Evolutionary conservation across 139 green algal species (phyloP), one percentile per base, ranked within the genome.

Genomic region (Raphidocelis subcapitata): DNA sequence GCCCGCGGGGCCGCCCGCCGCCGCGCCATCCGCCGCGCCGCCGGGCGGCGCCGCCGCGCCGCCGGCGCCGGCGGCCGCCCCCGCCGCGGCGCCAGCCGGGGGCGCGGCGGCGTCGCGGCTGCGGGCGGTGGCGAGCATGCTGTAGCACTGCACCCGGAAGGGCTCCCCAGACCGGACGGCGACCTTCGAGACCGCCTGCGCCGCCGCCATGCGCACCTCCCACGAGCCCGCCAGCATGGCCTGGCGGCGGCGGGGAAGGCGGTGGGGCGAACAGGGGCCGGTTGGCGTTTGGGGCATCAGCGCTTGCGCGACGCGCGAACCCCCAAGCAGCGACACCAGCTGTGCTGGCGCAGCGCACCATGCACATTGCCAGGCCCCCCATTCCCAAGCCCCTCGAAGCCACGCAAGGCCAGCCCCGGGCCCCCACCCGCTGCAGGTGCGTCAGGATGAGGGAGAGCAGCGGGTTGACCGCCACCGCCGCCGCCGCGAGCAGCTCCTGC

Each of bases 81-180:
- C 47, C 52, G 31, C 49, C 56, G 65, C n/a, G n/a, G n/a, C n/a
- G n/a, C n/a, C n/a, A n/a, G n/a, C n/a, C n/a, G n/a, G n/a, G n/a
- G n/a, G n/a, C n/a, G n/a, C n/a, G n/a, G n/a, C n/a, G n/a, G n/a
- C n/a, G n/a, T n/a, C 72, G 63, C 72, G 59, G 37, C 24, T 51
- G 20, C 47, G 47, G 47, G 72, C 54, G 68, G 62, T 62, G 55
- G 72, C 72, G 14, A 96, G 85, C 51, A 92, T 76, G 55, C 62
- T 69, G 81, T 96, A 96, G 77, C 82, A 88, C 66, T 95, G 92
- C 55, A 97, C 85, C 26, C 91, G 80, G 79, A 90, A 95, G 2
- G 92, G 92, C 77, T 97, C 92, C 3, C 87, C 84, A 0, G 82
- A 92, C 0, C 90, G 77, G 16, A 97, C 86, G 0, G 88, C 92